Evolutionary conservation across 208 protist genomes (phyloP).

Genomic region (Acanthamoeba comandoni): DNA sequence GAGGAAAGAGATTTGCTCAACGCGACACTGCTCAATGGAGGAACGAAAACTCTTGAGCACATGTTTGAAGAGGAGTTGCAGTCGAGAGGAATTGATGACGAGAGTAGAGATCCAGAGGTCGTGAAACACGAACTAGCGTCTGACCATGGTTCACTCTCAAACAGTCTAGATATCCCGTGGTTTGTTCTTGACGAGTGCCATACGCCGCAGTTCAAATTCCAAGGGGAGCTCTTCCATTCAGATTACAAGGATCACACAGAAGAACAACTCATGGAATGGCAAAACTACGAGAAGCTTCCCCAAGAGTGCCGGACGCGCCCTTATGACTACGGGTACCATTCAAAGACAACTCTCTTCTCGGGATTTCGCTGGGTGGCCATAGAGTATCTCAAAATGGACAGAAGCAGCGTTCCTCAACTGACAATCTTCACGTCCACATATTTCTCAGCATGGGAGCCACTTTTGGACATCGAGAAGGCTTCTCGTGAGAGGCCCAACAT

Average conservation of each 20-base stretch:
- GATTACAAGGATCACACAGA: neutral
- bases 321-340: neutral
- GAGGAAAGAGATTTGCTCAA: too few relatives aligned
- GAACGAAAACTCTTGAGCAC: too few relatives aligned
- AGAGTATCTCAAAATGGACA: conserved; percentile 11
- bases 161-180: neutral
- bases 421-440: conserved; percentile 4
- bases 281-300: neutral
- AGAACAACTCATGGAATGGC: conserved; percentile 1
- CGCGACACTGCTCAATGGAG: too few relatives aligned
- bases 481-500: conserved; percentile 24
- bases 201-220: neutral
- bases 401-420: neutral
- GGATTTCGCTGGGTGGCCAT: neutral
- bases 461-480: neutral
- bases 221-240: neutral
- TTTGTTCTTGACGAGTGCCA: conserved; percentile 19
- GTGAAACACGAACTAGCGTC: neutral
- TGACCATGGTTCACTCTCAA: conserved; percentile 1
- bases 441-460: conserved; percentile 3
- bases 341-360: neutral
- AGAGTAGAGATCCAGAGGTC: too few relatives aligned
- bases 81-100: too few relatives aligned
- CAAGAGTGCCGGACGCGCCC: neutral
- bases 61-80: too few relatives aligned